These are phyloP conservation scores for Yamadazyma philogaea DNA, from an alignment of 805 yeast genomes.

Conservation along the genomic window DNA sequence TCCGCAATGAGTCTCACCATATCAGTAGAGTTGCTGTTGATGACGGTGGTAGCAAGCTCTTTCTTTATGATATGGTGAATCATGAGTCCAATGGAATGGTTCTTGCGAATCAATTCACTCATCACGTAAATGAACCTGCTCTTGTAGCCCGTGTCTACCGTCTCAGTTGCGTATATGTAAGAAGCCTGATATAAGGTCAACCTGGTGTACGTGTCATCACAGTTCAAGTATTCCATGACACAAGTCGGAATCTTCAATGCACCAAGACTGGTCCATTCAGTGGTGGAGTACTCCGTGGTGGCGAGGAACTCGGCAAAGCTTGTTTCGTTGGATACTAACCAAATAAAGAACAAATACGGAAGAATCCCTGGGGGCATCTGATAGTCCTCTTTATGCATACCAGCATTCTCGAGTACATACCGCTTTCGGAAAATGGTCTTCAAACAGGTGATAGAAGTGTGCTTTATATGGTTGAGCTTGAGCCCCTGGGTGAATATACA, in stretches of 20 bases:
- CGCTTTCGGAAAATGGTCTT: conserved; percentile 43
- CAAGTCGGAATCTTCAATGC: conserved; percentile 26
- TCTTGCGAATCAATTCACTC: conserved; percentile 22
- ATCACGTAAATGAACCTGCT: conserved; percentile 29
- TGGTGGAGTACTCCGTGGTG: conserved; percentile 20
- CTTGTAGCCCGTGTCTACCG: conserved; percentile 28
- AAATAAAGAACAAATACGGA: conserved; percentile 32
- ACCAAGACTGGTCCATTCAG: conserved; percentile 14
- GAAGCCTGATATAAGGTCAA: conserved; percentile 29
- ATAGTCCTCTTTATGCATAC: conserved; percentile 1
- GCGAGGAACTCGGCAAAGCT: conserved; percentile 22
- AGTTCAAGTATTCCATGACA: conserved; percentile 24
- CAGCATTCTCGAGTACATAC: conserved; percentile 27
- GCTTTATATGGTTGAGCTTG: conserved; percentile 53
- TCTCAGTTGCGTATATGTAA: conserved; percentile 25
- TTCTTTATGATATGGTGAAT: conserved; percentile 31
- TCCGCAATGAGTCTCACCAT: conserved; percentile 26
- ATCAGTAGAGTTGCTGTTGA: conserved; percentile 26
- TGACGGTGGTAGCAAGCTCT: conserved; percentile 25
- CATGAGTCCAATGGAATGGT: conserved; percentile 21
- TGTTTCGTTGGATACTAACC: conserved; percentile 25
- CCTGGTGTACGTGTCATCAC: conserved; percentile 19
- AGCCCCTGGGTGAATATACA: conserved; percentile 54
- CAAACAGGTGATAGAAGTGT: conserved; percentile 45
- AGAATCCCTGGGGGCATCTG: conserved; percentile 14